phyloP scores from a whole-genome alignment of 163 green algal genomes.

The Scenedesmus sp. region DNA sequence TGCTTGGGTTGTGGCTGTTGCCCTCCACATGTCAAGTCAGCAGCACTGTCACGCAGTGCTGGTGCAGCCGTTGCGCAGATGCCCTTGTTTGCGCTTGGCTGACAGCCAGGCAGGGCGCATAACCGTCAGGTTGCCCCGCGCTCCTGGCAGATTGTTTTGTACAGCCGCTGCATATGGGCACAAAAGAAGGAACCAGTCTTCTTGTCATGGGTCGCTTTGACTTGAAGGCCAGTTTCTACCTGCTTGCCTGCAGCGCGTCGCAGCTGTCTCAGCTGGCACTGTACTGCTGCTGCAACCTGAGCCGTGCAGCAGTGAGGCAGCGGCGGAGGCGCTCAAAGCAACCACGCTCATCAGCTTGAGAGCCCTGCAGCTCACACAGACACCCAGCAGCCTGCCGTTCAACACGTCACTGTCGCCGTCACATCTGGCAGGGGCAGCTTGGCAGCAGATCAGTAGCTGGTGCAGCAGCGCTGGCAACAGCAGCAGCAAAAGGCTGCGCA shows the following conservation, averaged over 20 bases:
- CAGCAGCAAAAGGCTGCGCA: neutral
- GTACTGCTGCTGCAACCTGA: constrained; percentile 49
- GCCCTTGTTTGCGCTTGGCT: too few species aligned
- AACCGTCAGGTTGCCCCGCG: too few species aligned
- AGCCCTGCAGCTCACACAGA: constrained; percentile 22
- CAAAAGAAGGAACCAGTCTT: too few species aligned
- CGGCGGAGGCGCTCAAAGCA: constrained; percentile 46
- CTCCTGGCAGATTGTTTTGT: too few species aligned
- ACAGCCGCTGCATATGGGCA: neutral
- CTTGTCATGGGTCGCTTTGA: too few species aligned
- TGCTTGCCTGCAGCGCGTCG: constrained; percentile 4
- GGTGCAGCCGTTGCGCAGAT: too few species aligned
- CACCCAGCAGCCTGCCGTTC: neutral
- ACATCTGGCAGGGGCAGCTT: neutral
- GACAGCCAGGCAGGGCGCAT: too few species aligned
- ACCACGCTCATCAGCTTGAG: constrained; percentile 40
- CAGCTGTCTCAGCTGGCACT: constrained; percentile 25
- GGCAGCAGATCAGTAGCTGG: neutral
- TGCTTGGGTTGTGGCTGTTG: too few species aligned
- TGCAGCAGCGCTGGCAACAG: neutral
- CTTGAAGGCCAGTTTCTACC: too few species aligned
- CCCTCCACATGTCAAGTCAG: too few species aligned
- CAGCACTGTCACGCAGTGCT: too few species aligned
- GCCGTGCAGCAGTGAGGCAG: constrained; percentile 39
- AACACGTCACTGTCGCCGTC: neutral